These are phyloP conservation scores for Groenewaldozyma salmanticensis DNA, from an alignment of 805 yeast genomes.

Conservation along the genomic window DNA sequence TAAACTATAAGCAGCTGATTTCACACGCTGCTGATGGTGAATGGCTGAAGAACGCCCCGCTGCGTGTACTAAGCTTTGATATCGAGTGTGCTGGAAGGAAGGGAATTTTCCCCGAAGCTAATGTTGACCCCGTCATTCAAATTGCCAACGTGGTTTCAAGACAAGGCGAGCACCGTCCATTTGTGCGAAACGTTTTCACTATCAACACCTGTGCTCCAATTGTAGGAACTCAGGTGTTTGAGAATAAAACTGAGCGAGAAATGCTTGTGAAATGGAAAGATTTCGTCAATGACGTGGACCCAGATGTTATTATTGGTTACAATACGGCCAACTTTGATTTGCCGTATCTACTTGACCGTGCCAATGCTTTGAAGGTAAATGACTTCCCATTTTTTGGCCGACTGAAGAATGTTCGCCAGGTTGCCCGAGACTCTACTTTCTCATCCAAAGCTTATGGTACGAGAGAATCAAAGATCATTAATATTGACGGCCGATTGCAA, in stretches of 20 bases:
- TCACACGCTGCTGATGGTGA: slow-evolving; percentile 89
- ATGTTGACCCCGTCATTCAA: slow-evolving; percentile 88
- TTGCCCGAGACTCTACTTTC: slow-evolving; percentile 69
- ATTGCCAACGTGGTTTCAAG: slow-evolving; percentile 89
- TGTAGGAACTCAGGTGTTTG: slow-evolving; percentile 84
- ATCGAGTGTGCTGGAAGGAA: slow-evolving; percentile 98
- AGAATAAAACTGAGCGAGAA: slow-evolving; percentile 64
- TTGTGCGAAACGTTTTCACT: slow-evolving; percentile 89
- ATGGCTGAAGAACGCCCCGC: slow-evolving; percentile 87
- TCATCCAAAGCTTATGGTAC: slow-evolving; percentile 96
- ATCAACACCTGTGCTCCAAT: slow-evolving; percentile 86
- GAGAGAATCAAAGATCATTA: slow-evolving; percentile 80
- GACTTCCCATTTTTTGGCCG: slow-evolving; percentile 86
- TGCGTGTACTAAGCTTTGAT: slow-evolving; percentile 88
- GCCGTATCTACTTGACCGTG: slow-evolving; percentile 86
- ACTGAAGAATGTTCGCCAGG: slow-evolving; percentile 56
- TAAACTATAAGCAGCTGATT: slow-evolving; percentile 57
- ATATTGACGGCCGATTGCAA: slow-evolving; percentile 94
- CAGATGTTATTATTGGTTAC: slow-evolving; percentile 95
- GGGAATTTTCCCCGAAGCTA: slow-evolving; percentile 94
- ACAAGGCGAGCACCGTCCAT: slow-evolving; percentile 73
- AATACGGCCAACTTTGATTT: slow-evolving; percentile 91
- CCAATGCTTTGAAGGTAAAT: slow-evolving; percentile 54
- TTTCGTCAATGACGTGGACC: slow-evolving; percentile 75
- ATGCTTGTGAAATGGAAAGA: slow-evolving; percentile 83